A percentile compares a stretch with the other conserved stretches of the same genome.
These are phyloP conservation scores for Hemileccinum hortonii DNA, from an alignment of 1,284 basidiomycete species.

Conservation along the genomic window DNA sequence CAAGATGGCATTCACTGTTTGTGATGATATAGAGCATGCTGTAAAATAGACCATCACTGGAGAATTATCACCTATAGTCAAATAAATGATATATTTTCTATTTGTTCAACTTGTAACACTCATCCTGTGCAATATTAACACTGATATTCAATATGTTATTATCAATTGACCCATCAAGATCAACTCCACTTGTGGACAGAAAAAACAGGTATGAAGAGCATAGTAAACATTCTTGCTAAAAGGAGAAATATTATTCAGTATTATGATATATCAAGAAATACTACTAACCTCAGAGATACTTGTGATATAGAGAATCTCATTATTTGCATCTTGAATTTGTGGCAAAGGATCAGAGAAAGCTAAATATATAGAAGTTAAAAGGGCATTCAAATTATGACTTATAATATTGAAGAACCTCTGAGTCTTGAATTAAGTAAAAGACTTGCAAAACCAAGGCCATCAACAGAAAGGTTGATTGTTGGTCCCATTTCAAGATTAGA, in stretches of 20 bases:
- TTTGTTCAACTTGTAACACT: background rate
- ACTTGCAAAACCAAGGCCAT: background rate
- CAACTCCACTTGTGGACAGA: slow-evolving; percentile 1
- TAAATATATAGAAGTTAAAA: background rate
- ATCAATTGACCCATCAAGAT: background rate
- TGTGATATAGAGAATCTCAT: background rate
- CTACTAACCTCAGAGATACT: background rate
- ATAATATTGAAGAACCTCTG: background rate
- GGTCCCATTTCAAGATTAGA: background rate
- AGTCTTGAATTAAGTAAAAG: background rate
- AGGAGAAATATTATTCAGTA: background rate
- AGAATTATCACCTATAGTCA: background rate
- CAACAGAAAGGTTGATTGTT: background rate
- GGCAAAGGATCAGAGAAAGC: too few relatives aligned
- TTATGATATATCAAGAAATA: background rate
- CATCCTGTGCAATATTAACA: background rate
- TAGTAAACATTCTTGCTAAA: background rate
- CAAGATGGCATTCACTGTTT: background rate
- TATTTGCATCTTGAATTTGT: background rate
- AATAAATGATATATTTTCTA: background rate
- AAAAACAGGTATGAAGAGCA: background rate
- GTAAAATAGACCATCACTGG: background rate
- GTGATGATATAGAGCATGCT: background rate
- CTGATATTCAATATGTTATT: background rate
- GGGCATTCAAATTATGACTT: background rate